Base-by-base conservation (phyloP, 1,284 basidiomycete species). In the Puccinia novopanici region DNA sequence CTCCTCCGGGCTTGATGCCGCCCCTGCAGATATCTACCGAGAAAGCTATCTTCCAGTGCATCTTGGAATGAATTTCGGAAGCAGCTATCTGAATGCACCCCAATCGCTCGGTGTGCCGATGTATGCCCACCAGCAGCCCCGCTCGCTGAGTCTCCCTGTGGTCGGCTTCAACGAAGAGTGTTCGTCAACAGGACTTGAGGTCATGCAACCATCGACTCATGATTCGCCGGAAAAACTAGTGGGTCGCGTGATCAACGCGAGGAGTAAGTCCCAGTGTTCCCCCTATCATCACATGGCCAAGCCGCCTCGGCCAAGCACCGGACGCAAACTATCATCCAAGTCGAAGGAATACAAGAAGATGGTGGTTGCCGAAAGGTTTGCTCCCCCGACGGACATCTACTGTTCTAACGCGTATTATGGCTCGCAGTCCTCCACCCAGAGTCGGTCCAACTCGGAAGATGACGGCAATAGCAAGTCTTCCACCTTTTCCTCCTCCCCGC, bases 381-480 rank as follows among this genome's bases (percentile, higher is more conserved):
- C 34, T 24, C 27, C 48, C 3, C 34, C 70, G 50, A 17, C 70
- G 10, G 70, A 52, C 2, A 34, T 40, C 2, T 55, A 72, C 30
- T 72, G 34, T 52, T 24, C 70, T 34, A 52, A 24, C 13, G n/a
- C 70, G 9, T 54, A 72, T 40, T 55, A 72, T 37, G 70, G 52
- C 22, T 72, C 70, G 30, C 70, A 72, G 19, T 72, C 70, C 15
- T 55, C 70, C 2, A 34, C 30, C 40, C 70, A 52, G 22, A 72
- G 50, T 72, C n/a, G 55, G 22, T 55, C 70, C 3, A 54, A 72
- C 70, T 72, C 70, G 22, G 70, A 72, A 40, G 70, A 72, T 40
- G 70, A 72, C 24, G 70, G 52, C 50, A 40, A 27, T 30, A 72
- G 70, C 30, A 72, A 72, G 40, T 72, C 34, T 3, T 72, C 34